These are phyloP conservation scores for Mortierella hygrophila DNA, from an alignment of 192 early-diverging fungal genomes.

Conservation along the genomic window DNA sequence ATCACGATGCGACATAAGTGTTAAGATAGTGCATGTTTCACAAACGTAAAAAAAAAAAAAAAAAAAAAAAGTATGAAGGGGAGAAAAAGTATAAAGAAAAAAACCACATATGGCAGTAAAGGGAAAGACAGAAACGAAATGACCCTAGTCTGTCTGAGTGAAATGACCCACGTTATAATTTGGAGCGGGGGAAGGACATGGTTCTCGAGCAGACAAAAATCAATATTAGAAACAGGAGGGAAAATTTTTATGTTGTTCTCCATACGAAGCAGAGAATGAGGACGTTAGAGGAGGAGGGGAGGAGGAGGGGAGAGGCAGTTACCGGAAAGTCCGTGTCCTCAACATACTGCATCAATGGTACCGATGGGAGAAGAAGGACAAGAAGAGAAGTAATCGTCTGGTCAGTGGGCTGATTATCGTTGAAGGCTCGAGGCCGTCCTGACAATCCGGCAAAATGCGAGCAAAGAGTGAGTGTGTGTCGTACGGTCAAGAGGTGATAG, in stretches of 20 bases:
- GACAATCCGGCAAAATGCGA: background rate
- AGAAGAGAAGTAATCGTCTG: background rate
- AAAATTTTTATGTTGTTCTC: background rate
- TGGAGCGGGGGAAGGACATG: background rate
- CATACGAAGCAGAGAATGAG: background rate
- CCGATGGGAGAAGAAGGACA: background rate
- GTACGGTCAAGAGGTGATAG: conserved; percentile 36
- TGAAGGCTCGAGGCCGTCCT: background rate
- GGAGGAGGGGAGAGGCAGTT: background rate
- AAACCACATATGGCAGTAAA: background rate
- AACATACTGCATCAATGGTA: conserved; percentile 9
- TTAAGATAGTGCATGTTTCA: background rate
- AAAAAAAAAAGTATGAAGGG: background rate
- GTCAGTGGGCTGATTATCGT: background rate
- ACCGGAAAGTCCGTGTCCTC: conserved; percentile 48
- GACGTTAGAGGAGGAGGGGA: too few relatives aligned
- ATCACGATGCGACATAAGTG: background rate
- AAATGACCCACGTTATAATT: background rate
- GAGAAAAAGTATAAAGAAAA: too few relatives aligned
- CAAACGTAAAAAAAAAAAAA: background rate
- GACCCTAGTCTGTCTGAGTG: background rate
- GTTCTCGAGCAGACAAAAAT: background rate
- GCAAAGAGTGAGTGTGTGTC: background rate
- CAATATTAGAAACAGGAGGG: background rate
- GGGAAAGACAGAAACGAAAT: background rate